Conservation (phyloP, 441 rosid genomes). For the Gossypium schwendimanii region DNA sequence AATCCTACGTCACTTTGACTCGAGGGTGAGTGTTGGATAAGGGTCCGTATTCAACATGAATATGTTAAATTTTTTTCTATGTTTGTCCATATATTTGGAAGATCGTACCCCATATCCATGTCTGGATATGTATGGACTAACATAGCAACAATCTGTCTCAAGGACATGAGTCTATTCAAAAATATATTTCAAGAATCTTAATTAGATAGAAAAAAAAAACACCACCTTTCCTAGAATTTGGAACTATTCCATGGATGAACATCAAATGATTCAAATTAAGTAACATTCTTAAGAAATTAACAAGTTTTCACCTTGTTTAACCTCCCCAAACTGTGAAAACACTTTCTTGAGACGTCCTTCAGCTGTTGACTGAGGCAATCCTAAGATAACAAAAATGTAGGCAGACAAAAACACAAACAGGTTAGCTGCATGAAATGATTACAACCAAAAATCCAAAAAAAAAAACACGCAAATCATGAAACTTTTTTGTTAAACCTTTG, state of each 20-base stretch:
- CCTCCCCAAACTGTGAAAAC: conserved; percentile 45
- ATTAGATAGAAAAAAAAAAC: neutral
- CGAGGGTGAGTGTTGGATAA: neutral
- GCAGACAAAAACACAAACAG: neutral
- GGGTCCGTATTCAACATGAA: neutral
- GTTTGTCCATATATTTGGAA: neutral
- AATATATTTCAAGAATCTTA: neutral
- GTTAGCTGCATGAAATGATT: neutral
- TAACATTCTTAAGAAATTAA: neutral
- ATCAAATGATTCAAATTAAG: neutral
- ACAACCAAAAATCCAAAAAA: neutral
- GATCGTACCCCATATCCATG: neutral
- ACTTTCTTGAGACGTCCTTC: conserved; percentile 44
- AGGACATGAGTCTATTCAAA: neutral
- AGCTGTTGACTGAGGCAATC: conserved; percentile 38
- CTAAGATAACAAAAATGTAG: conserved; percentile 20
- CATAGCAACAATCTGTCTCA: neutral
- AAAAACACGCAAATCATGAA: neutral
- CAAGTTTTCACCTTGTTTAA: conserved; percentile 30
- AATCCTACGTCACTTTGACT: neutral
- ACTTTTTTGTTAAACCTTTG: conserved; percentile 23
- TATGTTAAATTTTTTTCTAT: neutral
- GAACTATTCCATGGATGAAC: neutral
- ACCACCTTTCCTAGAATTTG: neutral
- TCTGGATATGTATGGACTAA: neutral